phyloP scores from a whole-genome alignment of 805 yeast genomes.

The Starmerella bombi region DNA sequence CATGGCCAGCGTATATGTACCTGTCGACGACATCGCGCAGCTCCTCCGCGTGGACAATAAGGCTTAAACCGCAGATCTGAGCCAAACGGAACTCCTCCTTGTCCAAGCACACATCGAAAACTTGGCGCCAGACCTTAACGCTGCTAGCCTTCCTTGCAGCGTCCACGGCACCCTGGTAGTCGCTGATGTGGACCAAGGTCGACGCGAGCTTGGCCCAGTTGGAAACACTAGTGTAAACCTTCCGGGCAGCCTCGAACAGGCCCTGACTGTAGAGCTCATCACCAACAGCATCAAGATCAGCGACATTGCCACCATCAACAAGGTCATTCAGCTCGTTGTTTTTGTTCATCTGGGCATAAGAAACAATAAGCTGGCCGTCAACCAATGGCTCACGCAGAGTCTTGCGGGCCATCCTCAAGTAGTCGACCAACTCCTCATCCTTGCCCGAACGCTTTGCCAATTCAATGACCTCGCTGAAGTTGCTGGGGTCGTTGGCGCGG shows the following conservation, averaged over 20 bases:
- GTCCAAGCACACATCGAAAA: slow-evolving; percentile 89
- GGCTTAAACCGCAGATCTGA: slow-evolving; percentile 94
- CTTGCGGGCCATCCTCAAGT: slow-evolving; percentile 81
- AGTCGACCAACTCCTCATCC: slow-evolving; percentile 81
- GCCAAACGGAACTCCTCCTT: slow-evolving; percentile 92
- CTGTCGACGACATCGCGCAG: slow-evolving; percentile 74
- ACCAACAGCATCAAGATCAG: slow-evolving; percentile 83
- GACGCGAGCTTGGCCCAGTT: slow-evolving; percentile 94
- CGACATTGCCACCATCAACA: slow-evolving; percentile 78
- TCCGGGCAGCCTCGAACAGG: slow-evolving; percentile 85
- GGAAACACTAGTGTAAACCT: slow-evolving; percentile 71
- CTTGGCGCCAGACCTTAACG: slow-evolving; percentile 92
- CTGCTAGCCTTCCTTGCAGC: slow-evolving; percentile 97
- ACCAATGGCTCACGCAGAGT: slow-evolving; percentile 79
- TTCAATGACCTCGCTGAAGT: slow-evolving; percentile 84
- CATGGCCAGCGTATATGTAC: slow-evolving; percentile 83
- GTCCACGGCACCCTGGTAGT: slow-evolving; percentile 93
- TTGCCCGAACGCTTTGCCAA: slow-evolving; percentile 92
- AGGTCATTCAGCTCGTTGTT: slow-evolving; percentile 72
- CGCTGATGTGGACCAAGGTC: slow-evolving; percentile 83
- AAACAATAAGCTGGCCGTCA: slow-evolving; percentile 82
- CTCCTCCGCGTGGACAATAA: slow-evolving; percentile 96
- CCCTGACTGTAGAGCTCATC: slow-evolving; percentile 70
- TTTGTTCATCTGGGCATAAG: slow-evolving; percentile 68
- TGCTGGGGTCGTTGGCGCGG: slow-evolving; percentile 80